Conservation (phyloP, 129 eudicot species). For the Daucus carota region DNA sequence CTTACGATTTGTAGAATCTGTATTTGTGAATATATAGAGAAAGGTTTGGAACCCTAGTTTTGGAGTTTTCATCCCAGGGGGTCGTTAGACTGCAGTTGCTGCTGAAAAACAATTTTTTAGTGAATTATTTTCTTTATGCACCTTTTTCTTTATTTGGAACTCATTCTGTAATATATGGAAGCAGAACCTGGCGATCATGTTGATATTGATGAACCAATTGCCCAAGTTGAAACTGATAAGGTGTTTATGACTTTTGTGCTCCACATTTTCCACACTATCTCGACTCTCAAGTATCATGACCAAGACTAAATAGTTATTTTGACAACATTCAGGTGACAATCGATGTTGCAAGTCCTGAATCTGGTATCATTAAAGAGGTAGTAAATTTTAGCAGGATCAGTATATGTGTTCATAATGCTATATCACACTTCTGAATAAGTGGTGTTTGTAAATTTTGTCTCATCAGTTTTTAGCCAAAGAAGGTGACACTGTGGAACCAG, state of each 20-base stretch:
- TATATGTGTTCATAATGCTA: no score
- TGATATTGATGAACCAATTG: constrained; percentile 55
- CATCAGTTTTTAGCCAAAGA: constrained; percentile 54
- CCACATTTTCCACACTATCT: constrained; percentile 1
- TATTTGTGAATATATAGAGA: no score
- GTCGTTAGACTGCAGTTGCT: no score
- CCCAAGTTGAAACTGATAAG: constrained; percentile 71
- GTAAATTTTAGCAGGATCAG: background rate
- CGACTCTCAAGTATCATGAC: background rate
- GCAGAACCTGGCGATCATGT: constrained; percentile 69
- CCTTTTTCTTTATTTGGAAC: no score
- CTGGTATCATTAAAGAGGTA: constrained; percentile 57
- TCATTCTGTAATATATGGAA: constrained; percentile 8
- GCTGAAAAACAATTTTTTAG: no score
- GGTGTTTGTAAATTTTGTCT: no score
- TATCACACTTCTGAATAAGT: no score
- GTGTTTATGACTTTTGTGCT: constrained; percentile 13
- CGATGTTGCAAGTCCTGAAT: constrained; percentile 63
- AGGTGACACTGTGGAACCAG: constrained; percentile 69
- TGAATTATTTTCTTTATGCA: no score
- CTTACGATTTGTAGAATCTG: no score
- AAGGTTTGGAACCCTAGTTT: no score
- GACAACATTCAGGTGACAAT: constrained; percentile 47
- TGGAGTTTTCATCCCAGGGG: no score
- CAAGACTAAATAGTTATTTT: constrained; percentile 12